phyloP scores from a whole-genome alignment of 2,329 filamentous ascomycete species.

The Fusarium sp. region DNA sequence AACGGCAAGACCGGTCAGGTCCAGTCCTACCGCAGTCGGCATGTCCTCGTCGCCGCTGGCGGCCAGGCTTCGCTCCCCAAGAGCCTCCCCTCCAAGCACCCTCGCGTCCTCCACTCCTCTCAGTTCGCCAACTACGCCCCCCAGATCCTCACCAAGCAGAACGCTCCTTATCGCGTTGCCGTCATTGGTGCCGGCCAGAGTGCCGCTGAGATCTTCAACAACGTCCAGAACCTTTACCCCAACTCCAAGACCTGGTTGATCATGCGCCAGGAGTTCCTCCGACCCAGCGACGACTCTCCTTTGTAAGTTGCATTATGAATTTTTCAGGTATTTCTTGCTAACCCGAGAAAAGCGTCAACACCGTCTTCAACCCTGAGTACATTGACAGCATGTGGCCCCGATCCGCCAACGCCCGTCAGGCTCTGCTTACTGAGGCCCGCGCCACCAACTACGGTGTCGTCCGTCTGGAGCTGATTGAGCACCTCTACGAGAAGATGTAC shows the following conservation, averaged over 20 bases:
- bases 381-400: slow-evolving; percentile 82
- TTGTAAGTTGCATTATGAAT: slow-evolving; percentile 72
- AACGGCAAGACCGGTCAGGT: slow-evolving; percentile 69
- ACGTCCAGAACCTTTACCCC: slow-evolving; percentile 84
- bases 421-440: slow-evolving; percentile 75
- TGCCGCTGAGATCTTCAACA: slow-evolving; percentile 94
- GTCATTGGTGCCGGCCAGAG: slow-evolving; percentile 93
- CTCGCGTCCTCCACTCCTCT: slow-evolving; percentile 87
- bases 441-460: slow-evolving; percentile 97
- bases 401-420: slow-evolving; percentile 70
- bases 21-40: slow-evolving; percentile 68
- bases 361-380: slow-evolving; percentile 92
- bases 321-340: slow-evolving; percentile 28
- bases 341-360: slow-evolving; percentile 79
- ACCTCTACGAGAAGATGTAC: slow-evolving; percentile 89
- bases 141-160: slow-evolving; percentile 67
- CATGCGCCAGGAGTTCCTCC: slow-evolving; percentile 85
- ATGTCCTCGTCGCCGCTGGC: slow-evolving; percentile 72
- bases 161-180: slow-evolving; percentile 77
- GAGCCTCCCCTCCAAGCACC: slow-evolving; percentile 75
- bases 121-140: slow-evolving; percentile 79
- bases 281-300: slow-evolving; percentile 94
- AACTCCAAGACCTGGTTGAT: slow-evolving; percentile 82
- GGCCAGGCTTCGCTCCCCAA: slow-evolving; percentile 77
- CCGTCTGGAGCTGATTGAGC: slow-evolving; percentile 88